Percentiles rank a stretch among this genome's conserved stretches.
These are phyloP conservation scores for Alloteropsis angusta DNA, from an alignment of 202 grass and related monocot species.

Conservation along the genomic window DNA sequence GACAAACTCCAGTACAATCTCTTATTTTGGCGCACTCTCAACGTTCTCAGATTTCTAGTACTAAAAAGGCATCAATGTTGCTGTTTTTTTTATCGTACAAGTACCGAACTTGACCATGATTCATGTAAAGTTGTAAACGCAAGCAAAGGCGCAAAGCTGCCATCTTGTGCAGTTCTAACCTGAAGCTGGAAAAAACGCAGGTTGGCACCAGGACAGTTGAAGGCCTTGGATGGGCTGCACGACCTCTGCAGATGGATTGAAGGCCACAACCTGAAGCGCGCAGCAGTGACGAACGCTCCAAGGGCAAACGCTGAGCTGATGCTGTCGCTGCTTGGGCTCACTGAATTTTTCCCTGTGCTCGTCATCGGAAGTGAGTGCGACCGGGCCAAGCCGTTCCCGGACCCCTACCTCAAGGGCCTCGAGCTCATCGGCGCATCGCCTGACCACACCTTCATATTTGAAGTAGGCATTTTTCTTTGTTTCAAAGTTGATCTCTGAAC, in stretches of 20 bases:
- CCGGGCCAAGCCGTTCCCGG: constrained; percentile 68
- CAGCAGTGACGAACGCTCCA: constrained; percentile 71
- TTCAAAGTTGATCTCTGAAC: background rate
- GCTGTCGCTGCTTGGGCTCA: constrained; percentile 62
- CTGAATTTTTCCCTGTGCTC: constrained; percentile 58
- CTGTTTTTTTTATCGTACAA: background rate
- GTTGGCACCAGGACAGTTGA: constrained; percentile 38
- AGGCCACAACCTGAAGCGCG: constrained; percentile 44
- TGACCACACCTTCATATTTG: constrained; percentile 67
- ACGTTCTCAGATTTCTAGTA: background rate
- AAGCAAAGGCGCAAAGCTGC: no score
- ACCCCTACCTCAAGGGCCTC: constrained; percentile 74
- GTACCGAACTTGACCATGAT: no score
- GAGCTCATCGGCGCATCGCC: constrained; percentile 46
- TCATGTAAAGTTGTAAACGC: no score
- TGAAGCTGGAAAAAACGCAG: constrained; percentile 18
- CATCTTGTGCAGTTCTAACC: background rate
- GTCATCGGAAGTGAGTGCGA: constrained; percentile 64
- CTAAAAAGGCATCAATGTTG: background rate
- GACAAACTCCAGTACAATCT: background rate
- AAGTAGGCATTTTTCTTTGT: constrained; percentile 19
- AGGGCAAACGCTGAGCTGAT: constrained; percentile 61
- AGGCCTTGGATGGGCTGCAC: constrained; percentile 46
- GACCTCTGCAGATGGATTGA: constrained; percentile 59
- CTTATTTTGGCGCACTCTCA: background rate